phyloP scores from a whole-genome alignment of 495 filamentous ascomycete species.

The Viridothelium virens region DNA sequence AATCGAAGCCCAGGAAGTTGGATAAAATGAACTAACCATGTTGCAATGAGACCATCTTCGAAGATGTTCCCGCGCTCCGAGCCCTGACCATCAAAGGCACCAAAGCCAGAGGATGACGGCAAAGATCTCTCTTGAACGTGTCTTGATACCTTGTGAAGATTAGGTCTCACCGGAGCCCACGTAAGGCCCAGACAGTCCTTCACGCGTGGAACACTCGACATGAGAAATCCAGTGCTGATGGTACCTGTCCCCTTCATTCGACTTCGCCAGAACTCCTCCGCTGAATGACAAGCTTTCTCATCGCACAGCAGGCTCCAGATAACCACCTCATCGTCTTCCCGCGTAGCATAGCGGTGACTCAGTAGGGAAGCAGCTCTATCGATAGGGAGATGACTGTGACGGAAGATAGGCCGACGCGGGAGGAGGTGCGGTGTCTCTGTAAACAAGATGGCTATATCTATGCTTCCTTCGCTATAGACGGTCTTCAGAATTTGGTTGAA shows the following conservation, averaged over 20 bases:
- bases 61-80: background rate
- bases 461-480: slow-evolving; percentile 14
- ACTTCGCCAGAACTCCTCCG: background rate
- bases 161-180: background rate
- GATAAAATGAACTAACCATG: background rate
- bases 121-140: background rate
- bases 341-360: background rate
- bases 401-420: background rate
- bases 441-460: slow-evolving; percentile 15
- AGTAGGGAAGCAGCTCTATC: background rate
- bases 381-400: background rate
- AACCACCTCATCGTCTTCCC: background rate
- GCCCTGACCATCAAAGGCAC: background rate
- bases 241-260: background rate
- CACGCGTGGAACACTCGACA: background rate
- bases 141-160: background rate
- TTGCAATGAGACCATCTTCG: background rate
- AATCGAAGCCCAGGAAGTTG: background rate
- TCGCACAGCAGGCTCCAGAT: background rate
- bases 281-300: background rate
- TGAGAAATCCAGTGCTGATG: background rate
- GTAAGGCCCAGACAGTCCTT: background rate
- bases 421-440: background rate
- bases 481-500: slow-evolving; percentile 17
- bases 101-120: background rate